Percentiles rank a stretch among this genome's conserved stretches.
phyloP scores from a whole-genome alignment of 2,329 filamentous ascomycete species.

The Pseudogymnoascus sp. region DNA sequence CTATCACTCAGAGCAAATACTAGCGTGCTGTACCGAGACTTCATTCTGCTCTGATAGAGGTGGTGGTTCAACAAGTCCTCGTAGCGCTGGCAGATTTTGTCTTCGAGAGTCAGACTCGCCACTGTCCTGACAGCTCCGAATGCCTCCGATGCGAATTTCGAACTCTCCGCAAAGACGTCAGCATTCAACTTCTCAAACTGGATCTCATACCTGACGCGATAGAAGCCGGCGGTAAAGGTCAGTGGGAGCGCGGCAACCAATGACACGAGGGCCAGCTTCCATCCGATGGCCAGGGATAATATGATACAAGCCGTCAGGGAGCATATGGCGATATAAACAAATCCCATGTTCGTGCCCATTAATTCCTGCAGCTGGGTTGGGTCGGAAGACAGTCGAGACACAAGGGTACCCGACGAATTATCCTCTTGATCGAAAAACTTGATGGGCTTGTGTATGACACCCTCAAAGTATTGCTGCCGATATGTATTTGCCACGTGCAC shows the following conservation, averaged over 20 bases:
- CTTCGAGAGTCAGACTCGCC: constrained; percentile 51
- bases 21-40: constrained; percentile 40
- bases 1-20: constrained; percentile 48
- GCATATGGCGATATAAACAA: constrained; percentile 55
- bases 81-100: constrained; percentile 45
- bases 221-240: constrained; percentile 38
- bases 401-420: constrained; percentile 41
- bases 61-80: constrained; percentile 38
- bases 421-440: constrained; percentile 36
- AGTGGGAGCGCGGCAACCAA: constrained; percentile 50
- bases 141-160: constrained; percentile 55
- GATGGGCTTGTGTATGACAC: constrained; percentile 35
- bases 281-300: constrained; percentile 64
- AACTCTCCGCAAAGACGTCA: constrained; percentile 50
- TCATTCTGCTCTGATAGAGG: constrained; percentile 39
- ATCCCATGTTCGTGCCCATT: constrained; percentile 40
- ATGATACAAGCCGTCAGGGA: constrained; percentile 55
- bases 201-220: constrained; percentile 45
- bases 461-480: constrained; percentile 38
- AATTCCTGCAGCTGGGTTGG: constrained; percentile 43
- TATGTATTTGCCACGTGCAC: constrained; percentile 30
- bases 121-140: constrained; percentile 57
- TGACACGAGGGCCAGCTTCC: constrained; percentile 66
- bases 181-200: constrained; percentile 50
- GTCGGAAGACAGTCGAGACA: constrained; percentile 39